These are phyloP conservation scores for Zygoascus meyerae DNA, from an alignment of 1,139 yeast genomes.

Conservation along the genomic window DNA sequence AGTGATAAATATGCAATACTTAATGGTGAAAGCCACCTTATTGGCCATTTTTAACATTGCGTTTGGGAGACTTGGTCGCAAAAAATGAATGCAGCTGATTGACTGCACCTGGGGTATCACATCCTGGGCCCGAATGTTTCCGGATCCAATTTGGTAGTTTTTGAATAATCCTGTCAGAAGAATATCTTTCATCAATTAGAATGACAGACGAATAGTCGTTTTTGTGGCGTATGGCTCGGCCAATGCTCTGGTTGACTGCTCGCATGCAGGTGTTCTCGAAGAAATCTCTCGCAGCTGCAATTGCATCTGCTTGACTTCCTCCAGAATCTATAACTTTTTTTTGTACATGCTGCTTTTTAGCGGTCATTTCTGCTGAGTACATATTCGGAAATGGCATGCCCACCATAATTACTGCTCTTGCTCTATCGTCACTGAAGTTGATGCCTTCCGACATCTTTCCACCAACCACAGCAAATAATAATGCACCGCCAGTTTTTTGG, in stretches of 20 bases:
- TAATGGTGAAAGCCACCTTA: too few species aligned
- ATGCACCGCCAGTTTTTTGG: conserved; percentile 45
- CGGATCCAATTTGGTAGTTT: conserved; percentile 78
- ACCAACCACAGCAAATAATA: conserved; percentile 82
- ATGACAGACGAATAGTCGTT: conserved; percentile 75
- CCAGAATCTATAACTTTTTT: conserved; percentile 36
- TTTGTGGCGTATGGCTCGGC: conserved; percentile 82
- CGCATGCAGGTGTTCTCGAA: conserved; percentile 89
- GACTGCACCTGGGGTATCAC: neutral
- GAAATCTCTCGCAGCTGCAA: conserved; percentile 48
- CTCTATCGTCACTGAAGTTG: conserved; percentile 78
- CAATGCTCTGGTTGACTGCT: conserved; percentile 88
- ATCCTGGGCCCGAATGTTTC: neutral
- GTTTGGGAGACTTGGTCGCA: too few species aligned
- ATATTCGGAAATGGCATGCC: conserved; percentile 91
- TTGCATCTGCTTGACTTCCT: conserved; percentile 39
- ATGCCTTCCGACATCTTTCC: conserved; percentile 95
- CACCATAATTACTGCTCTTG: conserved; percentile 80
- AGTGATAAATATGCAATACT: too few species aligned
- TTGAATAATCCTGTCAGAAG: conserved; percentile 41
- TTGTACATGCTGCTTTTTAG: conserved; percentile 65
- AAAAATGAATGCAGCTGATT: neutral
- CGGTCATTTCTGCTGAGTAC: conserved; percentile 74
- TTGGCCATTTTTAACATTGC: too few species aligned
- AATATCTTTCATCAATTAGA: conserved; percentile 64